A percentile compares a stretch with the other conserved stretches of the same genome.
phyloP scores from a whole-genome alignment of 305 asterid genomes.

The Nicotiana rustica region DNA sequence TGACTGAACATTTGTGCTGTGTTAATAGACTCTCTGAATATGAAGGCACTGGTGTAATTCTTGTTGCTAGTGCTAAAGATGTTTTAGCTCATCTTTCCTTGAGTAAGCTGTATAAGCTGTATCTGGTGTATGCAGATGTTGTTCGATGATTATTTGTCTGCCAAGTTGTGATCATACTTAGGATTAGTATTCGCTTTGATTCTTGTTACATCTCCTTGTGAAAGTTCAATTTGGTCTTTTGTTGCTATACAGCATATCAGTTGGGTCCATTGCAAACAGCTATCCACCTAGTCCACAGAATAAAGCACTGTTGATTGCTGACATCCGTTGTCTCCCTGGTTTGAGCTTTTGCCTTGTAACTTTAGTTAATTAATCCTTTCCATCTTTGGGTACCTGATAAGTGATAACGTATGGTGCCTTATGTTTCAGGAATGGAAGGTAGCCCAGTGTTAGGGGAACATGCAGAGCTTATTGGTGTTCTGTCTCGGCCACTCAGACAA shows the following conservation, averaged over 20 bases:
- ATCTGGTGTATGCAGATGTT: constrained; percentile 16
- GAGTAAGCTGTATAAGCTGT: background rate
- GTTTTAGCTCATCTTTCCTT: constrained; percentile 18
- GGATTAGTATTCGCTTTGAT: constrained; percentile 8
- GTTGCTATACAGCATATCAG: constrained; percentile 65
- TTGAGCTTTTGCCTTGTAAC: constrained; percentile 49
- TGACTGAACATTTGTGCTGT: constrained; percentile 17
- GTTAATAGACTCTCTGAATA: constrained; percentile 27
- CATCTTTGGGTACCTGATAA: constrained; percentile 44
- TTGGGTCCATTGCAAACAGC: constrained; percentile 88
- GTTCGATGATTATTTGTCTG: constrained; percentile 21
- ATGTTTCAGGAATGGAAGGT: constrained; percentile 94
- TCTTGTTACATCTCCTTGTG: constrained; percentile 29
- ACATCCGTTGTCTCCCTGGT: constrained; percentile 99
- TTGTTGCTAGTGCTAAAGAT: constrained; percentile 25
- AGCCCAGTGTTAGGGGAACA: constrained; percentile 89
- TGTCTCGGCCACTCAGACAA: constrained; percentile 87
- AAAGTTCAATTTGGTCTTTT: constrained; percentile 39
- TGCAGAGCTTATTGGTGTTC: constrained; percentile 75
- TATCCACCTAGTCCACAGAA: constrained; percentile 69
- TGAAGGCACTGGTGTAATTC: background rate
- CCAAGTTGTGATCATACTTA: constrained; percentile 9
- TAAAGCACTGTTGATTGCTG: constrained; percentile 88
- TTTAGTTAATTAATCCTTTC: constrained; percentile 33
- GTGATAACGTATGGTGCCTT: constrained; percentile 43